These are phyloP conservation scores for Rhodotorula sp. DNA, from an alignment of 1,284 basidiomycete genomes.

Conservation along the genomic window DNA sequence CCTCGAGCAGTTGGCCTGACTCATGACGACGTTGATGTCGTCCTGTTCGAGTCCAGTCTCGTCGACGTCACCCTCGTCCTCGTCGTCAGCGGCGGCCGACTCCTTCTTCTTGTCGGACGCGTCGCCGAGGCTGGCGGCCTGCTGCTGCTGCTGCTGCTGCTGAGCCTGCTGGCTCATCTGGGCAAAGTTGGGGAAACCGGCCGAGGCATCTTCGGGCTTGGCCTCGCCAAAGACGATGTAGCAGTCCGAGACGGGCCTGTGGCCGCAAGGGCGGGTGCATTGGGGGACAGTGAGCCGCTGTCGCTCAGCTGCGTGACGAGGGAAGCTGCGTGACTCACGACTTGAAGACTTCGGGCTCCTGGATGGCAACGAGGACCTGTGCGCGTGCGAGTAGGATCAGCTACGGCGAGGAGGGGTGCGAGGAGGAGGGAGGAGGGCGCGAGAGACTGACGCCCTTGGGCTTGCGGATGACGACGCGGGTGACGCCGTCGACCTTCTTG, in stretches of 20 bases:
- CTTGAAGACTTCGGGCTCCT: conserved; percentile 96
- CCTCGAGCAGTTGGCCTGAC: conserved; percentile 68
- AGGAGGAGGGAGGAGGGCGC: too few relatives aligned
- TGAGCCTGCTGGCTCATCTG: conserved; percentile 23
- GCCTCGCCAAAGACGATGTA: conserved; percentile 99
- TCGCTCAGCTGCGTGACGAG: too few relatives aligned
- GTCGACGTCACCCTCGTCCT: conserved; percentile 49
- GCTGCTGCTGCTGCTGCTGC: conserved; percentile 55
- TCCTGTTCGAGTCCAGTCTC: conserved; percentile 68
- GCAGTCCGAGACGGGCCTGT: conserved; percentile 79
- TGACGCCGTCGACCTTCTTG: conserved; percentile 89
- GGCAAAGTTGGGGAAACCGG: conserved; percentile 18
- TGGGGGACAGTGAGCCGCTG: neutral
- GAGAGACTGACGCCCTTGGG: conserved; percentile 27
- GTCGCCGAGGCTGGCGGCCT: neutral
- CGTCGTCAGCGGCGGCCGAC: conserved; percentile 45
- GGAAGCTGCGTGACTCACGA: conserved; percentile 52
- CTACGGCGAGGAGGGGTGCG: neutral
- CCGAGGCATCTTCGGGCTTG: conserved; percentile 57
- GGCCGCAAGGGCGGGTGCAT: neutral
- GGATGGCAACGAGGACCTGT: conserved; percentile 87
- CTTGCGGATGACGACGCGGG: conserved; percentile 88
- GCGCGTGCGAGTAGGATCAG: neutral
- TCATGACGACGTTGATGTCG: conserved; percentile 93
- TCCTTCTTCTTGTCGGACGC: conserved; percentile 47